These are phyloP conservation scores for Picea engelmannii DNA, from an alignment of 83 land plant genomes.

Conservation along the genomic window DNA sequence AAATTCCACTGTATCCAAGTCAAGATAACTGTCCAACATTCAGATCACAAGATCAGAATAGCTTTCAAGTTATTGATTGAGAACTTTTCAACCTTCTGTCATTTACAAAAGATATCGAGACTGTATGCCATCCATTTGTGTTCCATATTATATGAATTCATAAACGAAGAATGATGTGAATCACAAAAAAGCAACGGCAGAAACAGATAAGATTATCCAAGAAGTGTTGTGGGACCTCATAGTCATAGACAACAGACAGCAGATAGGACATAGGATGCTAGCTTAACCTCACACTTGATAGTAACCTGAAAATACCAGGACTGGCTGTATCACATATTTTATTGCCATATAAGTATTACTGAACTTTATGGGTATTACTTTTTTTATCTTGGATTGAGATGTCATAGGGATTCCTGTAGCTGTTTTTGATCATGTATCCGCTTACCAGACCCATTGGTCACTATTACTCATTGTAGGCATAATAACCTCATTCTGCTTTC, in stretches of 20 bases:
- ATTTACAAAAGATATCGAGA: neutral
- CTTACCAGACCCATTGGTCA: neutral
- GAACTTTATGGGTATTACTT: neutral
- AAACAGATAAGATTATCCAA: neutral
- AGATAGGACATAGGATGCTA: neutral
- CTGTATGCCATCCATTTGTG: neutral
- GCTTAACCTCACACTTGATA: neutral
- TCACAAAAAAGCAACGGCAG: neutral
- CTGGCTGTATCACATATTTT: neutral
- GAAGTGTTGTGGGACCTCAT: neutral
- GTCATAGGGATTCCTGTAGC: neutral
- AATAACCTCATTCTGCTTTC: too few relatives aligned
- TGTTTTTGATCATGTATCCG: neutral
- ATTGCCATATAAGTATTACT: neutral
- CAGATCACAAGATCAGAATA: conserved; percentile 4
- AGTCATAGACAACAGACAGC: neutral
- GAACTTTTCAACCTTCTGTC: neutral
- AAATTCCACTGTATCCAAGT: conserved; percentile 68
- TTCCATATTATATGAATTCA: neutral
- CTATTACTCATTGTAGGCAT: too few relatives aligned
- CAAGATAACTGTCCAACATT: conserved; percentile 42
- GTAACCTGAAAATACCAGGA: neutral
- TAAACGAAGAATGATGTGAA: neutral
- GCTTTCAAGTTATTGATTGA: neutral
- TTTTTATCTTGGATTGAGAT: neutral